Base-by-base conservation (phyloP, 139 green algal species). In the Tetradesmus obliquus region DNA sequence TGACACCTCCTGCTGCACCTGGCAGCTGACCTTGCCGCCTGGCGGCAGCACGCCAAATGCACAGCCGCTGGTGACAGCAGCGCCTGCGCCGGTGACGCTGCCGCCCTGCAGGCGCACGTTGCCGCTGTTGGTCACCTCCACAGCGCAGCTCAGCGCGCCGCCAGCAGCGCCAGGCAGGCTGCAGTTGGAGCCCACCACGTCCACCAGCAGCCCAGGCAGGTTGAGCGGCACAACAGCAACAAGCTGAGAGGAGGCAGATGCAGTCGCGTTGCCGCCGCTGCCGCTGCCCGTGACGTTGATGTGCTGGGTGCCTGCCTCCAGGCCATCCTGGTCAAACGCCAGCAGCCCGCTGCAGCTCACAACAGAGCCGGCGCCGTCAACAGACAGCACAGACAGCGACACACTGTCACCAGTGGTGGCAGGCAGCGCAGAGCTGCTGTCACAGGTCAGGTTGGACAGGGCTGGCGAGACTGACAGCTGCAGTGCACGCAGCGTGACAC, bases 101-200 rank as follows among this genome's bases (percentile, higher is more conserved):
- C 54, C 81, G 13, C 32, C 32, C 81, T 86, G 81, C 54, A 86
- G 81, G 19, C 81, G 81, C 45, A 86, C 81, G 55, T 86, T 86
- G 45, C 81, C 81, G 55, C 19, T 55, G 51, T 86, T 86, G 13
- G 5, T 32, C 32, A 86, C 9, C 81, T 62, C 81, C 81, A 86
- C 81, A 86, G 81, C 19, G 81, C 81, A 86, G 19, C 19, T 5
- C 32, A 55, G 3, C 1, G 20, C 54, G 45, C 81, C 81, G 9
- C 81, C 51, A 62, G 81, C 81, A 62, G 81, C 45, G 55, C 45
- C 22, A 15, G 81, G 81, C 51, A 86, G 12, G 81, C 45, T 86
- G 81, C 81, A 86, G 55, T 60, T 60, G 19, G 22, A 3, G 19
- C 54, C 13, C 32, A 62, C 13, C 45, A 86, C 45, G 51, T 86